Base-by-base conservation (phyloP, 768 basidiomycete genomes). In the Candolleomyces efflorescens region DNA sequence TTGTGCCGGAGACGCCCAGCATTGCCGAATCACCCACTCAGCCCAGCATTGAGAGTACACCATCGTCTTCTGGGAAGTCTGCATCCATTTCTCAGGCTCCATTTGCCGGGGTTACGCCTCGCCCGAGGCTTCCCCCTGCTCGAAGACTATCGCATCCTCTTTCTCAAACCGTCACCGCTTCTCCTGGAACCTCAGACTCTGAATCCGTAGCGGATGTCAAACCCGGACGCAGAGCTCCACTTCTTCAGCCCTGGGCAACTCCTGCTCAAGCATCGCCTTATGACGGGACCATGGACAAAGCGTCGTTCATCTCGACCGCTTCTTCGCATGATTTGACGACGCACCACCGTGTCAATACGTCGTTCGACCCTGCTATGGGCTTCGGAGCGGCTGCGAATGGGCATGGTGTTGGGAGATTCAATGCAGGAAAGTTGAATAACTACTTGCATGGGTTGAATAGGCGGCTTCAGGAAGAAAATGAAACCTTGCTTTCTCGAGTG, bases 281-380 rank as follows among this genome's bases (percentile, higher is more conserved):
- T 55, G 84, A 85, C 58, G 73, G 77, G 13, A 74, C 71, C 3
- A 71, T 70, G 10, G 87, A 86, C 59, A 77, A 81, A 41, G 82
- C 78, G 0, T 93, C 92, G 1, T 85, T 89, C 69, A 76, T 90
- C 48, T 93, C 92, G 3, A 92, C 89, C 1, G 83, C 89, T 1
- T 93, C 92, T 1, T 94, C 94, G 22, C 90, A 95, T 62, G 93
- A 96, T 67, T 76, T 96, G 43, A 92, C 91, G 2, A 84, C 86
- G 5, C 86, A 91, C 66, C 78, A 80, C 54, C 83, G 90, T 9
- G 88, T 84, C 56, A 95, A 96, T 65, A 90, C 91, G 12, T 94
- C 92, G 7, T 92, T 94, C 60, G 94, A 94, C 65, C 90, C 90
- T 23, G 82, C 85, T 1, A 84, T 91, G 67, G 90, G 89, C 13